A percentile compares a stretch with the other conserved stretches of the same genome.
Evolutionary conservation across 225 moss, liverwort and hornwort species (phyloP).

Genomic region (Takakia lepidozioides): DNA sequence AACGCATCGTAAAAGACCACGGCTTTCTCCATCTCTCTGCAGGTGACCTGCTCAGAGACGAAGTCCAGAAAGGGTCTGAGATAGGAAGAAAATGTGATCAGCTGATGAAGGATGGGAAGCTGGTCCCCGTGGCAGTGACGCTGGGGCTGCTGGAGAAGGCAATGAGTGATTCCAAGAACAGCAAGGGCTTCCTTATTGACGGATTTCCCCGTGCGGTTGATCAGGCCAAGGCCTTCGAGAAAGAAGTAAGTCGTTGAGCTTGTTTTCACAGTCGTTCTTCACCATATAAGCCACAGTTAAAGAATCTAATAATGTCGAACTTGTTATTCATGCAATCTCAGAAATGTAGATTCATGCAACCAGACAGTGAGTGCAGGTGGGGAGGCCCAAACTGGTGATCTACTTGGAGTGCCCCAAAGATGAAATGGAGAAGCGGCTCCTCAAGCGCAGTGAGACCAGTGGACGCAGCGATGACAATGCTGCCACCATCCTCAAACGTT

Average conservation of each 20-base stretch:
- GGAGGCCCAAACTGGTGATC: constrained; percentile 59
- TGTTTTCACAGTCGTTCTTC: too few species aligned
- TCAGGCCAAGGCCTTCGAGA: constrained; percentile 75
- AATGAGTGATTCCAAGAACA: constrained; percentile 34
- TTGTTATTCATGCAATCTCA: too few species aligned
- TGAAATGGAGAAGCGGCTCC: constrained; percentile 66
- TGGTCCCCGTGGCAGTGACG: constrained; percentile 69
- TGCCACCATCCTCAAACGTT: constrained; percentile 65
- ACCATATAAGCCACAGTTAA: too few species aligned
- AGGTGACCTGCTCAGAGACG: constrained; percentile 69
- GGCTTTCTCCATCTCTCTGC: constrained; percentile 77
- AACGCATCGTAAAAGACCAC: constrained; percentile 65
- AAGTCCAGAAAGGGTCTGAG: constrained; percentile 53
- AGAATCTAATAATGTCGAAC: too few species aligned
- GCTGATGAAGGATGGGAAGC: constrained; percentile 81
- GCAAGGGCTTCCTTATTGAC: constrained; percentile 61
- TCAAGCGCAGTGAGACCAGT: constrained; percentile 72
- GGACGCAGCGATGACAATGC: constrained; percentile 75
- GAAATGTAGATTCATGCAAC: too few species aligned
- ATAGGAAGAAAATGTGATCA: constrained; percentile 52
- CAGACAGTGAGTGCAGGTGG: constrained; percentile 60
- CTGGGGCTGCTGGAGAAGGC: constrained; percentile 54
- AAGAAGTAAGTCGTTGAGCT: constrained; percentile 28
- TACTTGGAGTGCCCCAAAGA: constrained; percentile 76
- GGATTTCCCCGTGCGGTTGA: constrained; percentile 84